phyloP scores from a whole-genome alignment of 2,329 filamentous ascomycete genomes.

The Clarireedia homoeocarpa region DNA sequence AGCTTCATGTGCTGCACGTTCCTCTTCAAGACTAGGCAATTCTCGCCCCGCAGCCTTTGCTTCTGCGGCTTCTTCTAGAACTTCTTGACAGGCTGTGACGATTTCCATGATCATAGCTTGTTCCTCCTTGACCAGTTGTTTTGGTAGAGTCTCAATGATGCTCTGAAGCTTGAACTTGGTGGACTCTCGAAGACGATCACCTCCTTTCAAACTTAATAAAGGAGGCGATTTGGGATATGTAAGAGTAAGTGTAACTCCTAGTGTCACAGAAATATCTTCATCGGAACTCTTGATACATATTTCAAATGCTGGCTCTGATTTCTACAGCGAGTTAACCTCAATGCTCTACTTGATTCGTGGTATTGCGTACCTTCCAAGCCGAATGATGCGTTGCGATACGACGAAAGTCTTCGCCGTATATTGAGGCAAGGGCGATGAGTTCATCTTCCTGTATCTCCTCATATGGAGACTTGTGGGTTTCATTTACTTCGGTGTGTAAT shows the following conservation, averaged over 20 bases:
- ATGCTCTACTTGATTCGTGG: not conserved
- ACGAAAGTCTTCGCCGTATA: constrained; percentile 84
- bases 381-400: constrained; percentile 59
- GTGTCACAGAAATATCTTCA: constrained; percentile 58
- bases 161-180: constrained; percentile 64
- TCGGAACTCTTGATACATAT: constrained; percentile 69
- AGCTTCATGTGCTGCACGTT: constrained; percentile 76
- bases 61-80: constrained; percentile 79
- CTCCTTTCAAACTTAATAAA: constrained; percentile 58
- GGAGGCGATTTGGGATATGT: constrained; percentile 86
- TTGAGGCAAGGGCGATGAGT: constrained; percentile 74
- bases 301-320: constrained; percentile 76
- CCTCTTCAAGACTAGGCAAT: constrained; percentile 80
- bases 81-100: constrained; percentile 46
- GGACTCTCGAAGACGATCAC: constrained; percentile 57
- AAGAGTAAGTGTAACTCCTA: constrained; percentile 77
- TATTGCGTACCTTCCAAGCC: constrained; percentile 73
- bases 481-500: constrained; percentile 24
- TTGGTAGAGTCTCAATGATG: constrained; percentile 51
- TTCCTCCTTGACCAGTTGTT: constrained; percentile 41
- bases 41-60: constrained; percentile 67
- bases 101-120: constrained; percentile 46
- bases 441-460: constrained; percentile 82
- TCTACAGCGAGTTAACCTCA: constrained; percentile 37
- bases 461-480: constrained; percentile 53